Evolutionary conservation across 208 protist genomes (phyloP), one percentile per base, ranked within the genome.

Genomic region (Acanthamoeba culbertsoni): DNA sequence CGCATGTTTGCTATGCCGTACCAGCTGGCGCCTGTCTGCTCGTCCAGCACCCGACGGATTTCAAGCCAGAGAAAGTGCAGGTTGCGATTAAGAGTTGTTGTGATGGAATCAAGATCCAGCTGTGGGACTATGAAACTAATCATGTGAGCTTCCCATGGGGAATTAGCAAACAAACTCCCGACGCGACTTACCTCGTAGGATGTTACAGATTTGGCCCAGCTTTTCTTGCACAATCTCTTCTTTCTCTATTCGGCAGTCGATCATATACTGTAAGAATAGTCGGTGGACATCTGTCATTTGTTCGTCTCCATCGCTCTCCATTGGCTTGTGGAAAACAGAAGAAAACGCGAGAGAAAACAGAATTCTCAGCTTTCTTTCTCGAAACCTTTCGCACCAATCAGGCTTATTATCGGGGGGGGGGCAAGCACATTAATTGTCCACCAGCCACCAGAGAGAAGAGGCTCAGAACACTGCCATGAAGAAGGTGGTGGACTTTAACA

Each of bases 211-310:
- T 16, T 88, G 26, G 6, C 0, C 45, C 31, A 62, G 62, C 43
- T 88, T 88, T 4, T 33, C 10, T 5, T 35, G 43, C 43, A 88
- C 48, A 28, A 23, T 62, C 7, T 18, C 45, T 28, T 63, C 43
- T 33, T 62, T 88, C 16, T 45, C 77, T 2, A 88, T 53, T 12
- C 37, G 77, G 16, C 43, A 40, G 0, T 37, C 77, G 23, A 88
- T 62, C 5, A 88, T 62, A 23, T 62, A 88, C 33, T 88, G 77
- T 14, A 88, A 31, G 26, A 88, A 23, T 23, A 88, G 8, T 37
- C 77, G 77, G 37, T 88, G 77, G 7, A 88, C 77, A 62, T 88
- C 77, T 6, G 77, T 88, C 77, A 88, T 79, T 26, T 31, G 35
- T 2, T 79, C 26, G 18, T 48, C 40, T 42, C 37, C 68, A 6